Base-by-base conservation (phyloP, 2,329 filamentous ascomycete species). In the Diplodia corticola region DNA sequence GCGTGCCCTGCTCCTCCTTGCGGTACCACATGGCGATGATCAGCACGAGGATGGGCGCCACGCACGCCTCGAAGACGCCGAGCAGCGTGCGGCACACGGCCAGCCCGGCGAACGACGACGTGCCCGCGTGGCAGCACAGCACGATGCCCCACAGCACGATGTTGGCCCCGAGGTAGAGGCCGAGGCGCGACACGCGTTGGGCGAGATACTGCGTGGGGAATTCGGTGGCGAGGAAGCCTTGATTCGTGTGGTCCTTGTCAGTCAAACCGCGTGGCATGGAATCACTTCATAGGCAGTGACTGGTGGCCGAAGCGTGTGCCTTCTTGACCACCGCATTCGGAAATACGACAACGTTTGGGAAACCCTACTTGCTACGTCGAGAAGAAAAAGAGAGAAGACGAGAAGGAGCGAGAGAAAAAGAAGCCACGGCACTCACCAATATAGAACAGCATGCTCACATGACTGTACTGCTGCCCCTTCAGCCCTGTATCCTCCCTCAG, bases 201-300 rank as follows among this genome's bases (percentile, higher is more conserved):
- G 89, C 83, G 65, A 85, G 81, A 78, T 82, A 87, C 75, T 89
- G 90, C 74, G 89, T 89, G 0, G 90, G 90, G 72, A 91, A 77
- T 70, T 86, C 87, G 67, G 88, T 85, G 54, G 89, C 77, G 2
- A 86, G 79, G 63, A 69, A 71, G 28, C 69, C 69, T 35, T 35
- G 10, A n/a, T 68, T 22, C 1, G 17, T 20, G n/a, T 20, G 40
- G 40, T 15, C 12, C 12, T 37, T 22, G 13, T 48, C 24, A 26
- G 51, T 28, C 30, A 6, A 17, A n/a, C n/a, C n/a, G n/a, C n/a
- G n/a, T n/a, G n/a, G n/a, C n/a, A n/a, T n/a, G n/a, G n/a, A n/a
- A 20, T 22, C 12, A 50, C 7, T 20, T 22, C 7, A 9, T 13
- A 4, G 2, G 15, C 4, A 22, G 13, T n/a, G 49, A 13, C 7